Evolutionary conservation across 2,329 filamentous ascomycete species (phyloP).

Genomic region (Pseudomassariella vexata): DNA sequence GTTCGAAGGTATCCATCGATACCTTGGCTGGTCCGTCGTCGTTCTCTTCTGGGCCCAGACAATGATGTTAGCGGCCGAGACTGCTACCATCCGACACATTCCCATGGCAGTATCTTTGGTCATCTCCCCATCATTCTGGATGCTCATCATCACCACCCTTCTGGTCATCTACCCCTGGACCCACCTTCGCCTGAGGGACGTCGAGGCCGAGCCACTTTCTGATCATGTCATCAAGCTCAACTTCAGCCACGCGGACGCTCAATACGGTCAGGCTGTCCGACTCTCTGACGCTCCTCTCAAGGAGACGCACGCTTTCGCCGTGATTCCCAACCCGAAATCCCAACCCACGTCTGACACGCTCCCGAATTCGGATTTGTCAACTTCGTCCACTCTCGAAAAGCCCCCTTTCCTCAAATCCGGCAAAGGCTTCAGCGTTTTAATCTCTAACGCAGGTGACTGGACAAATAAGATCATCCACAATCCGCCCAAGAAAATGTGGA

Average conservation of each 20-base stretch:
- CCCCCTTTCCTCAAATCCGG: slow-evolving; percentile 14
- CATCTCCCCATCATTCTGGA: slow-evolving; percentile 45
- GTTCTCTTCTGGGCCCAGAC: slow-evolving; percentile 45
- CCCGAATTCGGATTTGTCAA: background rate
- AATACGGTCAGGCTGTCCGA: slow-evolving; percentile 42
- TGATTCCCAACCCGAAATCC: slow-evolving; percentile 41
- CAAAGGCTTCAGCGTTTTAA: slow-evolving; percentile 56
- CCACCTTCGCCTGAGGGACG: slow-evolving; percentile 50
- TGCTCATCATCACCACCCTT: slow-evolving; percentile 47
- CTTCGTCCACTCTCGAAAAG: slow-evolving; percentile 4
- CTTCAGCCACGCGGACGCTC: slow-evolving; percentile 44
- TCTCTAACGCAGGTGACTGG: slow-evolving; percentile 74
- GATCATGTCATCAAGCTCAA: slow-evolving; percentile 55
- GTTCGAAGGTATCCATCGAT: slow-evolving; percentile 68
- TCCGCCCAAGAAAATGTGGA: slow-evolving; percentile 59
- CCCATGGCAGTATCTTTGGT: slow-evolving; percentile 29
- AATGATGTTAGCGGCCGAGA: slow-evolving; percentile 27
- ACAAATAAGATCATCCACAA: slow-evolving; percentile 57
- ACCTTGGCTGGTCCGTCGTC: slow-evolving; percentile 60
- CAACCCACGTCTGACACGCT: slow-evolving; percentile 5
- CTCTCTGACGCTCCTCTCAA: slow-evolving; percentile 46
- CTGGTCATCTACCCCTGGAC: slow-evolving; percentile 59
- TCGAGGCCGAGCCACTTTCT: slow-evolving; percentile 53
- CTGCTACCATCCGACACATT: slow-evolving; percentile 23
- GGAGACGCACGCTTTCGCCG: slow-evolving; percentile 60